A percentile compares a stretch with the other conserved stretches of the same genome.
These are phyloP conservation scores for Picea sitchensis DNA, from an alignment of 75 land plant genomes.

Conservation along the genomic window DNA sequence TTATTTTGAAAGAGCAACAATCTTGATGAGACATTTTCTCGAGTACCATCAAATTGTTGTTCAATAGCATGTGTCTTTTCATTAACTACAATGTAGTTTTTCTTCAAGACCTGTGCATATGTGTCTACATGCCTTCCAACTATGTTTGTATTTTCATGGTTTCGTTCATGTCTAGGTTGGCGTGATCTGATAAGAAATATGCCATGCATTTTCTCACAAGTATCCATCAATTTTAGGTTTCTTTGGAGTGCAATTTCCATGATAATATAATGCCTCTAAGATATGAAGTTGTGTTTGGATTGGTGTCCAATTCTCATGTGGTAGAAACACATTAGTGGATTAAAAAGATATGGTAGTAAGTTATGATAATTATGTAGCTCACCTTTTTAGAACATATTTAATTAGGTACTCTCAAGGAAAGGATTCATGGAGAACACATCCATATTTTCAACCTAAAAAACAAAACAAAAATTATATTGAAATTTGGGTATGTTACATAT, in stretches of 20 bases:
- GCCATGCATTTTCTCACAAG: neutral
- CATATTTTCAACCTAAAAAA: too few relatives aligned
- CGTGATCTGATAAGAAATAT: neutral
- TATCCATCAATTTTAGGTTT: conserved; percentile 21
- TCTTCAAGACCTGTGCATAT: neutral
- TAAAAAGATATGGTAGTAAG: too few relatives aligned
- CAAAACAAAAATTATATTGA: too few relatives aligned
- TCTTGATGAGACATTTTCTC: neutral
- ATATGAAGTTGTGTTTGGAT: conserved; percentile 40
- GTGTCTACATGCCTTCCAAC: neutral
- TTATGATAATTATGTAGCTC: too few relatives aligned
- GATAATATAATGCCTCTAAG: conserved; percentile 36
- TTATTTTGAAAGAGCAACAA: neutral
- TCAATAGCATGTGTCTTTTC: neutral
- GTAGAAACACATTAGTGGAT: too few relatives aligned
- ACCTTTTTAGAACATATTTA: too few relatives aligned
- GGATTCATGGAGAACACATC: too few relatives aligned
- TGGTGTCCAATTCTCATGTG: conserved; percentile 35
- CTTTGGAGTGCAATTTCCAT: conserved; percentile 42
- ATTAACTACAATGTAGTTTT: neutral
- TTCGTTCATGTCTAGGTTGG: neutral
- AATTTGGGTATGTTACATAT: too few relatives aligned
- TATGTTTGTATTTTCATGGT: neutral
- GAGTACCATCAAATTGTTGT: neutral
- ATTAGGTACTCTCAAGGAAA: too few relatives aligned